phyloP scores from a whole-genome alignment of 495 filamentous ascomycete species.

The Aspergillus ostianus region DNA sequence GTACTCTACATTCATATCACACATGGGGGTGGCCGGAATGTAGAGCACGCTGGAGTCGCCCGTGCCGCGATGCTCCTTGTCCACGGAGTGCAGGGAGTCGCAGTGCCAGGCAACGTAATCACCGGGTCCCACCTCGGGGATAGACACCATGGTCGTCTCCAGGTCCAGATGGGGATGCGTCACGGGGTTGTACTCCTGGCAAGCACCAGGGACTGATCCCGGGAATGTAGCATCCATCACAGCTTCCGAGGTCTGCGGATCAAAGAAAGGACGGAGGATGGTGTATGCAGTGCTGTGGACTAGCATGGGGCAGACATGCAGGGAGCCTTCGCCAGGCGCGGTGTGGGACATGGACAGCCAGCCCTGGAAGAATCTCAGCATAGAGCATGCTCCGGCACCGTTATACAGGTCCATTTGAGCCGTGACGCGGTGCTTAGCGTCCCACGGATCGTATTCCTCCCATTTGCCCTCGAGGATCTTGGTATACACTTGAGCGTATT shows the following conservation, averaged over 20 bases:
- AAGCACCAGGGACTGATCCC: slow-evolving; percentile 70
- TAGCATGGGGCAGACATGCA: slow-evolving; percentile 80
- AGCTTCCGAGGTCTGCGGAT: slow-evolving; percentile 46
- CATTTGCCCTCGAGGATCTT: slow-evolving; percentile 71
- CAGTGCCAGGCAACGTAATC: slow-evolving; percentile 94
- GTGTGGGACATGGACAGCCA: slow-evolving; percentile 80
- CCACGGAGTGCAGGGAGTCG: slow-evolving; percentile 78
- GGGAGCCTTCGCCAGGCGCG: slow-evolving; percentile 70
- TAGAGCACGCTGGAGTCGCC: slow-evolving; percentile 80
- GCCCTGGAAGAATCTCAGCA: slow-evolving; percentile 86
- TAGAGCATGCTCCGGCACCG: slow-evolving; percentile 76
- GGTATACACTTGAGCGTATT: slow-evolving; percentile 75
- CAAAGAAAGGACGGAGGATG: slow-evolving; percentile 84
- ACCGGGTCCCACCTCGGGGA: slow-evolving; percentile 74
- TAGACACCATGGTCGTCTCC: slow-evolving; percentile 69
- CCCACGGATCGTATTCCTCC: slow-evolving; percentile 82
- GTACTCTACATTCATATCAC: slow-evolving; percentile 69
- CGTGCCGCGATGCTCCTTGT: slow-evolving; percentile 68
- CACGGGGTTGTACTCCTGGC: slow-evolving; percentile 70
- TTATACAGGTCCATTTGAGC: slow-evolving; percentile 77
- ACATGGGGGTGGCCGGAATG: slow-evolving; percentile 81
- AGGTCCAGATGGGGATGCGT: slow-evolving; percentile 80
- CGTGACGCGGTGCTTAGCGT: slow-evolving; percentile 63
- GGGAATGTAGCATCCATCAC: slow-evolving; percentile 54
- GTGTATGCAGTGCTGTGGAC: slow-evolving; percentile 73